phyloP scores from a whole-genome alignment of 148 eudicot species.

The Camellia sinensis region DNA sequence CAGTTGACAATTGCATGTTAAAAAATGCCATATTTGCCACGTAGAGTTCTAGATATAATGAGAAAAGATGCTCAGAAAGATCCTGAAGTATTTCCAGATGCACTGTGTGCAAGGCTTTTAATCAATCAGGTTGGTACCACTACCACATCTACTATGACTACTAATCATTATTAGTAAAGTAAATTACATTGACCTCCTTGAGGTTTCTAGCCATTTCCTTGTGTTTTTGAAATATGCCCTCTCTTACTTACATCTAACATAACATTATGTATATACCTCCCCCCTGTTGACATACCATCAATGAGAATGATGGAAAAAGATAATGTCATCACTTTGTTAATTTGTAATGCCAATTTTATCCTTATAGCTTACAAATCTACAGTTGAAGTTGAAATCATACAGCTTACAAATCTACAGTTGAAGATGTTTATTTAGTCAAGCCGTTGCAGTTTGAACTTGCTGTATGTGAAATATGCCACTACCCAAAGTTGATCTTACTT shows the following conservation, averaged over 20 bases:
- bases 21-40: conserved; percentile 13
- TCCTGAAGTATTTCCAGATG: conserved; percentile 64
- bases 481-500: no score
- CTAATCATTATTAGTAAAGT: not conserved
- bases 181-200: not conserved
- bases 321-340: not conserved
- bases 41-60: conserved; percentile 89
- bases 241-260: no score
- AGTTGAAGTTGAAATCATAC: no score
- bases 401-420: no score
- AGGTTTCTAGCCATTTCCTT: not conserved
- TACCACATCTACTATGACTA: not conserved
- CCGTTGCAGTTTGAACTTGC: no score
- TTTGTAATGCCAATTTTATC: no score
- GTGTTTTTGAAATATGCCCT: no score
- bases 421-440: no score
- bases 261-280: not conserved
- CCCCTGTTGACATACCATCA: not conserved
- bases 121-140: conserved; percentile 59
- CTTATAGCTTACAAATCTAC: no score
- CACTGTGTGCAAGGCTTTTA: conserved; percentile 58
- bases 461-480: no score
- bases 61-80: conserved; percentile 70
- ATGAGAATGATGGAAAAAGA: not conserved
- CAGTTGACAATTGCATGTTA: conserved; percentile 3